A percentile compares a stretch with the other conserved stretches of the same genome.
These are phyloP conservation scores for Colletotrichum lindemuthianum DNA, from an alignment of 2,329 filamentous ascomycete genomes.

Conservation along the genomic window DNA sequence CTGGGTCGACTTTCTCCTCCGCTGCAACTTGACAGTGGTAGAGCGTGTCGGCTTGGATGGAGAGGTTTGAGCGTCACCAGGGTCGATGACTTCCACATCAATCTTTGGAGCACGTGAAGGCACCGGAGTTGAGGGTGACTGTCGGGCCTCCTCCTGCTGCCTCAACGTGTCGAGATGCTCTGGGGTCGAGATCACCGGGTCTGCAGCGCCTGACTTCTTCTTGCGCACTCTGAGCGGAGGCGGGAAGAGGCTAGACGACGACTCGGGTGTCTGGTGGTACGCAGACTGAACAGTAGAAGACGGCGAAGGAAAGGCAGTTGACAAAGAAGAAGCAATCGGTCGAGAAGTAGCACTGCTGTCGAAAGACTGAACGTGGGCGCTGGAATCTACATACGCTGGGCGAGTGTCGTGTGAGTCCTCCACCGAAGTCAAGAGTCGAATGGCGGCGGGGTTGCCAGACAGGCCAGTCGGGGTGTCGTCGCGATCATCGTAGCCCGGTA, in stretches of 20 bases:
- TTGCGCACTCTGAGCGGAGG: slow-evolving; percentile 39
- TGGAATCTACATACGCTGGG: slow-evolving; percentile 62
- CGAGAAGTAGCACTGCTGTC: slow-evolving; percentile 11
- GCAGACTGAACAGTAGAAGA: slow-evolving; percentile 33
- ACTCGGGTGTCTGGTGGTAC: slow-evolving; percentile 34
- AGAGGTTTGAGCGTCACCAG: slow-evolving; percentile 38
- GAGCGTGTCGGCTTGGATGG: slow-evolving; percentile 32
- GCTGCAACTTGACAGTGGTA: slow-evolving; percentile 63
- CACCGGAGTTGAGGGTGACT: slow-evolving; percentile 37
- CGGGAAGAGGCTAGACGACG: slow-evolving; percentile 36
- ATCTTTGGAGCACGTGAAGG: slow-evolving; percentile 10
- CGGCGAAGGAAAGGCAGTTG: background rate
- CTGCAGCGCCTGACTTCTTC: slow-evolving; percentile 28
- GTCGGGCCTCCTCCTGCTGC: slow-evolving; percentile 49
- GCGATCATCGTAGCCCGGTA: slow-evolving; percentile 67
- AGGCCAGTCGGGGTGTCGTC: slow-evolving; percentile 57
- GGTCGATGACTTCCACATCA: slow-evolving; percentile 10
- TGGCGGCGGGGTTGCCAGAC: slow-evolving; percentile 58
- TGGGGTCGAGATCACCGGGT: slow-evolving; percentile 45
- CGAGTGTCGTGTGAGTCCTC: slow-evolving; percentile 62
- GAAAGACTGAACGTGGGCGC: slow-evolving; percentile 9
- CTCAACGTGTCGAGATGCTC: slow-evolving; percentile 49
- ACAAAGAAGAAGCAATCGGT: slow-evolving; percentile 20
- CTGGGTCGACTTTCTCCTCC: slow-evolving; percentile 45
- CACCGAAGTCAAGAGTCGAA: slow-evolving; percentile 71